Conservation (phyloP, 208 protist species). For the Leishmania mexicana region DNA sequence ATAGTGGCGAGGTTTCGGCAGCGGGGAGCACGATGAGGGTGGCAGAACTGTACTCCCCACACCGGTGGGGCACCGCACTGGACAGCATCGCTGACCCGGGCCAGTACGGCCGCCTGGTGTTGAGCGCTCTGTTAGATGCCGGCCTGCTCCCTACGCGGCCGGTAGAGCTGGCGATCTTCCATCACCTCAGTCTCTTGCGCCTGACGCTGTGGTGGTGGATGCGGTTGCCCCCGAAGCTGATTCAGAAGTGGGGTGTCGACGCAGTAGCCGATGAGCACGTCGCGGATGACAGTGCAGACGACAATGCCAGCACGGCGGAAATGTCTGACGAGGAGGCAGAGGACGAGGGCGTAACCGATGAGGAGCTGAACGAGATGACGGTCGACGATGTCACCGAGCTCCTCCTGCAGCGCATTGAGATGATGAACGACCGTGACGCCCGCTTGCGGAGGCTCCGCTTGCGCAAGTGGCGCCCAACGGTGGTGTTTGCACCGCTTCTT, state of each 20-base stretch:
- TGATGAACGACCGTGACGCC: not conserved
- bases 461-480: constrained; percentile 10
- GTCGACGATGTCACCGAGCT: constrained; percentile 22
- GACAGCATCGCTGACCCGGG: constrained; percentile 31
- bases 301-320: constrained; percentile 1
- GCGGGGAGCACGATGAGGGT: not conserved
- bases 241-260: constrained; percentile 50
- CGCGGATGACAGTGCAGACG: constrained; percentile 20
- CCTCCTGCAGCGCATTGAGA: constrained; percentile 14
- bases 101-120: constrained; percentile 28
- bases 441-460: not conserved
- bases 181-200: constrained; percentile 42
- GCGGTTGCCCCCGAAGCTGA: constrained; percentile 37
- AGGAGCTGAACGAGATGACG: constrained; percentile 18
- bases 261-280: constrained; percentile 23
- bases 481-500: constrained; percentile 60
- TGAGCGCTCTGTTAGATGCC: constrained; percentile 47
- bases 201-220: constrained; percentile 73
- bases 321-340: constrained; percentile 11
- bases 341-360: constrained; percentile 28
- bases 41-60: constrained; percentile 1
- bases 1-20: not conserved
- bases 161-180: constrained; percentile 31
- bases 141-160: constrained; percentile 50
- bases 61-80: constrained; percentile 26